These are phyloP conservation scores for Pulveroboletus frians DNA, from an alignment of 768 basidiomycete species.

Conservation along the genomic window DNA sequence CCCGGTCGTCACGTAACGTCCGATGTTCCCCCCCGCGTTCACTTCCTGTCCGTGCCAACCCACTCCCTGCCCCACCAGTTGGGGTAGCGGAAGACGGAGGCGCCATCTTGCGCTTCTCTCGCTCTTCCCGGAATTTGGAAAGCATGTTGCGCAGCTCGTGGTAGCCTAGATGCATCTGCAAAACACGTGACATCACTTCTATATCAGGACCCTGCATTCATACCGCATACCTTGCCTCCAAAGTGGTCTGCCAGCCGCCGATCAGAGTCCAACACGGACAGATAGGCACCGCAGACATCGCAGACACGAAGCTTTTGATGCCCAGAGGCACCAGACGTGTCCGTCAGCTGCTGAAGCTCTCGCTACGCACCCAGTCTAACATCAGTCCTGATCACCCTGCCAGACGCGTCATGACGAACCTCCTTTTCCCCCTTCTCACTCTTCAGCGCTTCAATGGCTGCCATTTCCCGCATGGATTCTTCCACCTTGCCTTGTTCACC, in stretches of 20 bases:
- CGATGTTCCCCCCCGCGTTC: slow-evolving; percentile 51
- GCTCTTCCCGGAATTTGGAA: slow-evolving; percentile 82
- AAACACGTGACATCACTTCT: slow-evolving; percentile 28
- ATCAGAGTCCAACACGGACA: slow-evolving; percentile 96
- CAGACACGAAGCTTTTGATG: slow-evolving; percentile 99
- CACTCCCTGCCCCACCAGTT: slow-evolving; percentile 33
- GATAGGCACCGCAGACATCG: slow-evolving; percentile 99
- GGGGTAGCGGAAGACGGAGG: slow-evolving; percentile 40
- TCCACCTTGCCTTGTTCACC: slow-evolving; percentile 99
- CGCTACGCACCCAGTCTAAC: slow-evolving; percentile 43
- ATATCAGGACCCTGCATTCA: slow-evolving; percentile 13
- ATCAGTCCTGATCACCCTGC: slow-evolving; percentile 4
- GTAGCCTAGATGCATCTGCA: slow-evolving; percentile 97
- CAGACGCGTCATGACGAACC: slow-evolving; percentile 36
- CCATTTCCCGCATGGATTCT: slow-evolving; percentile 96
- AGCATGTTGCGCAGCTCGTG: slow-evolving; percentile 97
- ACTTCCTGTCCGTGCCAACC: slow-evolving; percentile 38
- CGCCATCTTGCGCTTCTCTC: slow-evolving; percentile 70
- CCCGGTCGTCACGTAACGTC: slow-evolving; percentile 56
- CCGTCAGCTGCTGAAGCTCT: slow-evolving; percentile 92
- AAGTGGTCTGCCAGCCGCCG: slow-evolving; percentile 98
- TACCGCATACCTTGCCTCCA: slow-evolving; percentile 84
- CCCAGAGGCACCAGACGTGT: slow-evolving; percentile 98
- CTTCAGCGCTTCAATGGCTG: slow-evolving; percentile 96
- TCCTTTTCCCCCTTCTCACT: slow-evolving; percentile 95